Evolutionary conservation across 169 alveolate genomes (phyloP).

Genomic region (Plasmodium gallinaceum): DNA sequence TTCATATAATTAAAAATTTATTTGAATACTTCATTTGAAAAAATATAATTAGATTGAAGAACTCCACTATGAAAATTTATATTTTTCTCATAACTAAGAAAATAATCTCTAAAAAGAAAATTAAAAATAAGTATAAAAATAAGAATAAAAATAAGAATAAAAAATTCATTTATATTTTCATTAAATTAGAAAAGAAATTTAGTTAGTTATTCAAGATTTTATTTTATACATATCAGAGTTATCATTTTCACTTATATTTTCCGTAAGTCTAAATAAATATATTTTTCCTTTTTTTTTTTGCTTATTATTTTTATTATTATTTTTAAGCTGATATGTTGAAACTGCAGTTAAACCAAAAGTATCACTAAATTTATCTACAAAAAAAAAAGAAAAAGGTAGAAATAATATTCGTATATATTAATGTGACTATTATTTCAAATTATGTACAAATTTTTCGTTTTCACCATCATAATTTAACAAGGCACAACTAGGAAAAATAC

Average conservation of each 20-base stretch:
- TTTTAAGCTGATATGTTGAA: constrained; percentile 73
- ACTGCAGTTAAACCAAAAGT: constrained; percentile 70
- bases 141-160: neutral
- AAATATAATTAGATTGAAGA: constrained; percentile 55
- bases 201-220: neutral
- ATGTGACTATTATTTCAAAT: neutral
- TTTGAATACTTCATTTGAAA: constrained; percentile 50
- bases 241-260: constrained; percentile 15
- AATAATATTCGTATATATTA: neutral
- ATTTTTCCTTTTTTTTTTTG: constrained; percentile 72
- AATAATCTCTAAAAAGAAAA: constrained; percentile 24
- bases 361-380: constrained; percentile 24
- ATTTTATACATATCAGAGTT: constrained; percentile 16
- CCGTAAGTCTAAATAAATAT: constrained; percentile 29
- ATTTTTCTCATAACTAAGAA: constrained; percentile 33
- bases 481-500: constrained; percentile 63
- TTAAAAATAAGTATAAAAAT: neutral
- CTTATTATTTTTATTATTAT: neutral
- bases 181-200: too few species aligned
- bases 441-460: constrained; percentile 3
- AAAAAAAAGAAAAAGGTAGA: neutral
- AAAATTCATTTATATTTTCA: too few species aligned
- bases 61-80: constrained; percentile 58
- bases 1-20: neutral
- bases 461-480: constrained; percentile 24